phyloP scores from a whole-genome alignment of 495 filamentous ascomycete genomes.

The Penicillium paxilli region DNA sequence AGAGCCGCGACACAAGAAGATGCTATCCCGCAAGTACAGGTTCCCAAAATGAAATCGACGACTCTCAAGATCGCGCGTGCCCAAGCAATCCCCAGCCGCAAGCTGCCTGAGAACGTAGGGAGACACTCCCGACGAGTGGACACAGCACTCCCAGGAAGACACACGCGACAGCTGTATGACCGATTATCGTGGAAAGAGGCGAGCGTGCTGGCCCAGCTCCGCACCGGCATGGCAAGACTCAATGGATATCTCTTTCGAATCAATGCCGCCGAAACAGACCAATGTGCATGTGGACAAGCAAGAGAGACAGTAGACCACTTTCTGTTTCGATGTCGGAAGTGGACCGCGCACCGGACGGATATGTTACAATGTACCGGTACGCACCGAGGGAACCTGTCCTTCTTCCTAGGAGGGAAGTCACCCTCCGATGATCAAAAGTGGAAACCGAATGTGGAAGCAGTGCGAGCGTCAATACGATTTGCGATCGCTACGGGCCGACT shows the following conservation, averaged over 20 bases:
- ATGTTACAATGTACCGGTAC: not conserved
- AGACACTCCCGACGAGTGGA: slow-evolving; percentile 29
- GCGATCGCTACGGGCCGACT: not conserved
- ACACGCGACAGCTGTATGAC: slow-evolving; percentile 13
- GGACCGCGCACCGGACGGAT: not conserved
- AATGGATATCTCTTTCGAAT: slow-evolving; percentile 31
- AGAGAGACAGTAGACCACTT: slow-evolving; percentile 4
- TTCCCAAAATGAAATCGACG: slow-evolving; percentile 15
- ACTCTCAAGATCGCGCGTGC: slow-evolving; percentile 19
- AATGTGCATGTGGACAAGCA: not conserved
- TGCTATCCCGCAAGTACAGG: slow-evolving; percentile 6
- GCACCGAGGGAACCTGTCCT: not conserved
- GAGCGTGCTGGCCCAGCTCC: slow-evolving; percentile 28
- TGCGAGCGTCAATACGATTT: not conserved
- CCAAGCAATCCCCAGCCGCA: slow-evolving; percentile 5
- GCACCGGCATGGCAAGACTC: slow-evolving; percentile 33
- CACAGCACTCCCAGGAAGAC: slow-evolving; percentile 28
- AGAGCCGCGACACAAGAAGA: slow-evolving; percentile 17
- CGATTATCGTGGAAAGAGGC: slow-evolving; percentile 30
- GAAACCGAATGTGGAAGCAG: not conserved
- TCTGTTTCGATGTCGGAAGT: not conserved
- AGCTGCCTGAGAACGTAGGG: slow-evolving; percentile 20
- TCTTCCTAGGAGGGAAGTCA: not conserved
- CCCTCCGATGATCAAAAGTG: not conserved
- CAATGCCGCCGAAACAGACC: too few relatives aligned